Percentiles rank a stretch among this genome's conserved stretches.
phyloP scores from a whole-genome alignment of 495 filamentous ascomycete genomes.

The Corynascus novoguineensis region DNA sequence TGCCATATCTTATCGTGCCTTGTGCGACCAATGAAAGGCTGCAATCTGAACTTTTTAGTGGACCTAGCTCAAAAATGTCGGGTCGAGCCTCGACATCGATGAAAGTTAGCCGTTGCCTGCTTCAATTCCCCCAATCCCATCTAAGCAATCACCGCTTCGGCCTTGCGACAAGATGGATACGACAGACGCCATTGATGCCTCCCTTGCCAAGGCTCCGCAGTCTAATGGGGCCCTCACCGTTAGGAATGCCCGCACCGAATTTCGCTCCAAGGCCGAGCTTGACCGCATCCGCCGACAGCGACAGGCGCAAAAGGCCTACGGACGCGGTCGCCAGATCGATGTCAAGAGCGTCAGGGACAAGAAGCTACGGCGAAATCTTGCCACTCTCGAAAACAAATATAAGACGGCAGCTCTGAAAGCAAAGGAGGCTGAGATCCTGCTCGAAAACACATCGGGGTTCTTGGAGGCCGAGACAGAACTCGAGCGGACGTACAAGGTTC shows the following conservation, averaged over 20 bases:
- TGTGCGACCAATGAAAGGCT: conserved; percentile 18
- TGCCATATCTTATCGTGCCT: conserved; percentile 27
- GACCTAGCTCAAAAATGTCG: conserved; percentile 22
- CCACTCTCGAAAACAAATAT: conserved; percentile 71
- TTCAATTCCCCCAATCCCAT: not conserved
- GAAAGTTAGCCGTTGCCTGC: not conserved
- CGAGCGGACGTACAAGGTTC: conserved; percentile 85
- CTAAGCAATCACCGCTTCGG: not conserved
- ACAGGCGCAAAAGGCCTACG: conserved; percentile 74
- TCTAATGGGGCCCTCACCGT: conserved; percentile 45
- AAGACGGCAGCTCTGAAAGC: conserved; percentile 72
- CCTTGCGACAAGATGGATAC: conserved; percentile 24
- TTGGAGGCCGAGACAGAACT: conserved; percentile 83
- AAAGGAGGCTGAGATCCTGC: conserved; percentile 90
- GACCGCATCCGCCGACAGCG: conserved; percentile 41
- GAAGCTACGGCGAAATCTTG: conserved; percentile 78
- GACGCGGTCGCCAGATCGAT: conserved; percentile 67
- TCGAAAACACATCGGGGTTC: conserved; percentile 82
- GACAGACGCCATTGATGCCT: conserved; percentile 17
- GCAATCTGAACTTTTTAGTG: conserved; percentile 26
- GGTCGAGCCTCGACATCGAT: conserved; percentile 1
- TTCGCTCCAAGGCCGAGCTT: conserved; percentile 37
- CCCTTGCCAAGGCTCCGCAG: conserved; percentile 20
- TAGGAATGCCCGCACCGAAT: conserved; percentile 40
- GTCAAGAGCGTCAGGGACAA: conserved; percentile 63